These are phyloP conservation scores for Mrakia blollopis DNA, from an alignment of 768 basidiomycete genomes.

Conservation along the genomic window DNA sequence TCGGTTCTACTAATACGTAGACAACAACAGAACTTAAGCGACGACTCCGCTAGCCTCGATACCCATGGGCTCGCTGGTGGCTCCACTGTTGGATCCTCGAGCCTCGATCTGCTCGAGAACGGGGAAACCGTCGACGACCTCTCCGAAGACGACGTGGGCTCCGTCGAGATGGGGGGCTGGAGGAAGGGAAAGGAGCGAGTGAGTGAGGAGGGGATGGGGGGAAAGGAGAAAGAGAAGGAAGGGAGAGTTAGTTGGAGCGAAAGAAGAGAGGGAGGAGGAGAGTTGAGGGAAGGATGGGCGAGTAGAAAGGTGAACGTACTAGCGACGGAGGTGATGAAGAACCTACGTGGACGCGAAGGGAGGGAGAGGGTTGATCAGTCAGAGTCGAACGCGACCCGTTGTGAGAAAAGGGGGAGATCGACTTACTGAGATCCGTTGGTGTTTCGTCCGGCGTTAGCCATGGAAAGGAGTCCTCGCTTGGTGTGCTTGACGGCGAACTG, in stretches of 20 bases:
- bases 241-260: too few relatives aligned
- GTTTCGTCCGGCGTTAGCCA: conserved; percentile 68
- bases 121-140: conserved; percentile 47
- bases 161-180: conserved; percentile 31
- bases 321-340: conserved; percentile 32
- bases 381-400: not conserved
- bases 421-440: conserved; percentile 51
- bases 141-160: conserved; percentile 34
- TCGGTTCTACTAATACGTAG: too few relatives aligned
- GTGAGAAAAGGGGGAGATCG: not conserved
- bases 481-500: conserved; percentile 80
- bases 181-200: not conserved
- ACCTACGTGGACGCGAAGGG: not conserved
- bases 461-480: conserved; percentile 79
- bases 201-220: not conserved
- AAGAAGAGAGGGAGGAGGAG: not conserved
- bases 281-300: not conserved
- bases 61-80: conserved; percentile 1
- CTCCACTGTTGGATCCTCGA: conserved; percentile 32
- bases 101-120: conserved; percentile 60
- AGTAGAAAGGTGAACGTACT: conserved; percentile 23
- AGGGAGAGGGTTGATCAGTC: not conserved
- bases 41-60: conserved; percentile 4
- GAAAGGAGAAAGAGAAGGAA: not conserved
- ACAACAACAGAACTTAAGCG: not conserved